Base-by-base conservation (phyloP, 169 alveolate genomes). In the Eimeria maxima region DNA sequence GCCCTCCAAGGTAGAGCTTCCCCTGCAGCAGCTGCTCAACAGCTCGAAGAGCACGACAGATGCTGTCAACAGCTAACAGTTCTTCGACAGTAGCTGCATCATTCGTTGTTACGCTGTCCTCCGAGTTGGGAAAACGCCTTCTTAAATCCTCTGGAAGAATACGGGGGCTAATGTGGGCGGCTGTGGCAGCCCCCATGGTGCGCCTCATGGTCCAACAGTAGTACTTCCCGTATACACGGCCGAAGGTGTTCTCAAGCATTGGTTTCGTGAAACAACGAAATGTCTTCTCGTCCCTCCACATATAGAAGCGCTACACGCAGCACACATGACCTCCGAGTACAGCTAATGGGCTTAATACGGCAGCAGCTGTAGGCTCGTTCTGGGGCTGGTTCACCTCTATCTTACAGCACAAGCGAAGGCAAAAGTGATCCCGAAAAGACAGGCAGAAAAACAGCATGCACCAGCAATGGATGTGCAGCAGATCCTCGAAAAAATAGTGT, bases 21-120 rank as follows among this genome's bases (percentile, higher is more conserved):
- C 93, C 93, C 63, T 86, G 81, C 93, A 86, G 53, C 60, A 33
- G 93, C 65, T 86, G 93, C 93, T 86, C 93, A 42, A 86, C 93
- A 60, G 20, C 93, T n/a, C 93, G 93, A 24, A 86, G 81, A 24
- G 93, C 93, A n/a, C 93, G 45, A 16, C 93, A 65, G 14, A 86
- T 47, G 6, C 63, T 44, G 81, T 86, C 93, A 63, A 86, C 20
- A 22, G 50, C 67, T 24, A 57, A 42, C 38, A 86, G 81, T 65
- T 86, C 93, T 63, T 86, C 93, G 20, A 86, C 18, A 3, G 93
- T 60, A 27, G 14, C 18, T 16, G 53, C 27, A 6, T 63, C 81
- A 2, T 86, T 44, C 57, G 81, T 11, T 13, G 63, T 6, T 8
- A 45, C 81, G 29, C 74, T 13, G 16, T 57, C 93, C 10, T 57